These are phyloP conservation scores for Plasmodium adleri DNA, from an alignment of 169 alveolate genomes.

Conservation along the genomic window DNA sequence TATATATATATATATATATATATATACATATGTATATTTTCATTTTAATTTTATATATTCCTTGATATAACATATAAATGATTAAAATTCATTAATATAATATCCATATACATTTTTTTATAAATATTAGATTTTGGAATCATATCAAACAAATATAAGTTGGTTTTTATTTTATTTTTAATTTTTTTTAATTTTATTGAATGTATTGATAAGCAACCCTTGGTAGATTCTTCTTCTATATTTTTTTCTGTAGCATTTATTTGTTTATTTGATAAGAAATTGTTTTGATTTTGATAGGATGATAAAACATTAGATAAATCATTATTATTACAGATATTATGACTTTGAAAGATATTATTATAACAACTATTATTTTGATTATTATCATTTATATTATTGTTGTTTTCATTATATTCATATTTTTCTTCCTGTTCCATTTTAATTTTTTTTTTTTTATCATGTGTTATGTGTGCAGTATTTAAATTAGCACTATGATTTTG, in stretches of 20 bases:
- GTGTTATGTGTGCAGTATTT: too few relatives aligned
- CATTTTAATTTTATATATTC: not conserved
- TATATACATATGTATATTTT: too few relatives aligned
- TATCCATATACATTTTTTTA: constrained; percentile 41
- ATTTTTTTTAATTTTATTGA: constrained; percentile 12
- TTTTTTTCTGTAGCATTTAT: too few relatives aligned
- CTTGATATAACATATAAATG: constrained; percentile 29
- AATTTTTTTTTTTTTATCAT: not conserved
- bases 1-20: too few relatives aligned
- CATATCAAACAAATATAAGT: constrained; percentile 30
- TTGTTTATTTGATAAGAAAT: too few relatives aligned
- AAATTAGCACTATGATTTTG: not conserved
- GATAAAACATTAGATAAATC: too few relatives aligned
- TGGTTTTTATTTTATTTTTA: constrained; percentile 12
- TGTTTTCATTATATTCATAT: not conserved
- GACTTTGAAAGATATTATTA: too few relatives aligned
- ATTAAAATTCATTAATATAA: constrained; percentile 20
- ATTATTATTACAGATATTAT: too few relatives aligned
- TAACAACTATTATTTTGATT: not conserved
- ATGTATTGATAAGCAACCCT: too few relatives aligned
- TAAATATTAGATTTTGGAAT: constrained; percentile 32
- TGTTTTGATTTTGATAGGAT: too few relatives aligned
- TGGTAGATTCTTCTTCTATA: too few relatives aligned
- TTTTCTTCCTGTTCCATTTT: not conserved
- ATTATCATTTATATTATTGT: not conserved